Evolutionary conservation across 768 basidiomycete species (phyloP).

Genomic region (Termitomyces sp.): DNA sequence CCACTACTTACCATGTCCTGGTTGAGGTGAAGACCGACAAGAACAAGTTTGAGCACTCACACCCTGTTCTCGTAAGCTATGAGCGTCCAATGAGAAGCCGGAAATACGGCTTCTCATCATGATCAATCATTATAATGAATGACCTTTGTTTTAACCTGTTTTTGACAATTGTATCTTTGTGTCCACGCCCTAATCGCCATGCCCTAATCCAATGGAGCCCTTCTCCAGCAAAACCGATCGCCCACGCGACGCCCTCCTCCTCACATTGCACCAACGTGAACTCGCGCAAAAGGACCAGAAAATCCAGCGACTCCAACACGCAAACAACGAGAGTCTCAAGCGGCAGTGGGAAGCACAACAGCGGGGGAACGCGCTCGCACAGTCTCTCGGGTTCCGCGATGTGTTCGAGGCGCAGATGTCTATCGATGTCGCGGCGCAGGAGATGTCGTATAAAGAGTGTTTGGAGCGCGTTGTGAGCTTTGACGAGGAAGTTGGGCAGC

Average conservation of each 20-base stretch:
- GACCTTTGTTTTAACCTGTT: too few relatives aligned
- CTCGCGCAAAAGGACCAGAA: slow-evolving; percentile 24
- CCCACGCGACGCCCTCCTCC: slow-evolving; percentile 31
- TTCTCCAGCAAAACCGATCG: slow-evolving; percentile 29
- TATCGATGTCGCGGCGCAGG: slow-evolving; percentile 31
- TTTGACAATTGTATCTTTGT: too few relatives aligned
- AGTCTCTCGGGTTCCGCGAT: slow-evolving; percentile 38
- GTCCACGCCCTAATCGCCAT: background rate
- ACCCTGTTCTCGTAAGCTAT: too few relatives aligned
- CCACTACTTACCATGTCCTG: too few relatives aligned
- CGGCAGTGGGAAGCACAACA: slow-evolving; percentile 33
- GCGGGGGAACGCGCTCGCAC: slow-evolving; percentile 32
- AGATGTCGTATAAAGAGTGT: slow-evolving; percentile 29
- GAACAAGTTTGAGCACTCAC: too few relatives aligned
- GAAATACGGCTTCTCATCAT: too few relatives aligned
- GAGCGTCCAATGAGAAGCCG: too few relatives aligned
- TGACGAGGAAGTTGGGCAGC: slow-evolving; percentile 22
- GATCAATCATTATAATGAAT: too few relatives aligned
- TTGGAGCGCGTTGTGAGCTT: slow-evolving; percentile 28
- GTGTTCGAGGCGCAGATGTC: slow-evolving; percentile 37
- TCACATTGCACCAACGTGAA: slow-evolving; percentile 29
- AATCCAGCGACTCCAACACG: slow-evolving; percentile 24
- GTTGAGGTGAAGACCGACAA: too few relatives aligned
- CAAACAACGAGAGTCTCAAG: slow-evolving; percentile 30
- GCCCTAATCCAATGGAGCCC: slow-evolving; percentile 6